Percentiles rank a stretch among this genome's conserved stretches.
phyloP scores from a whole-genome alignment of 1,139 yeast species.

The Saccharomyces uvarum region DNA sequence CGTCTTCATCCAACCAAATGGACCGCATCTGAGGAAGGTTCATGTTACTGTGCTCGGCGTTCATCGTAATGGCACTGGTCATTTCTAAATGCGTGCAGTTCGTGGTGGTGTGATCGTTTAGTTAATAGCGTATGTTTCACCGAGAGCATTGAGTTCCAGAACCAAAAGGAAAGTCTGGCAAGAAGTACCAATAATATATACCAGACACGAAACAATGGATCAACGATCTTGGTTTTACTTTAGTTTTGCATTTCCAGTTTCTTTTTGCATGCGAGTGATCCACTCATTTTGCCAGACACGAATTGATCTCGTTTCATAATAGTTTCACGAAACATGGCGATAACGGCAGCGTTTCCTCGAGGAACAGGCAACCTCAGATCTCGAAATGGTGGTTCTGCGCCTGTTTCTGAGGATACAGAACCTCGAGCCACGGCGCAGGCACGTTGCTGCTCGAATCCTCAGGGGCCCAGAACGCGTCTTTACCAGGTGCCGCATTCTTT shows the following conservation, averaged over 20 bases:
- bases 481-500: neutral
- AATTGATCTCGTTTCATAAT: neutral
- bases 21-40: slow-evolving; percentile 33
- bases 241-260: neutral
- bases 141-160: neutral
- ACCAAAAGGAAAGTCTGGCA: neutral
- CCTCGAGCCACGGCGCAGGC: neutral
- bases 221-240: neutral
- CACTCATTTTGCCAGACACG: neutral
- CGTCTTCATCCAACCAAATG: slow-evolving; percentile 37
- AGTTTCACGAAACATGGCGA: neutral
- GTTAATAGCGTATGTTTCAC: neutral
- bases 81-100: neutral
- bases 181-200: neutral
- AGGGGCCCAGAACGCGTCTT: slow-evolving; percentile 1
- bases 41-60: neutral
- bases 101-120: neutral
- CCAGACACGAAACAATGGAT: neutral
- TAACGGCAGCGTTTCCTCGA: neutral
- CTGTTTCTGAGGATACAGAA: neutral
- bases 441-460: neutral
- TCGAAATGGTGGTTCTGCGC: neutral
- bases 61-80: neutral
- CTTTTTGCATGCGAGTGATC: neutral
- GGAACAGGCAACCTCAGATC: neutral